Evolutionary conservation across 768 basidiomycete genomes (phyloP), one percentile per base, ranked within the genome.

Genomic region (Lyophyllum atratum): DNA sequence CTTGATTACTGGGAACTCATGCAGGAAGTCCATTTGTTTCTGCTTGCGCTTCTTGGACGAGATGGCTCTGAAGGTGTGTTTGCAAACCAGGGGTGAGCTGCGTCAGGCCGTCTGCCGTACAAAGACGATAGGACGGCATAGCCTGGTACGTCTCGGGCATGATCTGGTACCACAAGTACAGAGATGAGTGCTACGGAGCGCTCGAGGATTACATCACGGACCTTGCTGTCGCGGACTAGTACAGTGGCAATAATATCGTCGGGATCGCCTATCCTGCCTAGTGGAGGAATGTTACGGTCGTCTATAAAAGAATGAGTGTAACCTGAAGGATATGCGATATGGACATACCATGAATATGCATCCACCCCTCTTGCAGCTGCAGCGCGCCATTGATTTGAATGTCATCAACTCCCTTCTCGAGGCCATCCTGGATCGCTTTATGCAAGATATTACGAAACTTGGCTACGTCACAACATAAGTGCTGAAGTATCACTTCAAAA

Each of bases 241-340:
- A 93, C 90, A 1, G 87, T 81, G 2, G 80, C 92, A 45, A 93
- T 78, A 57, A 93, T 93, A 68, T 93, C 92, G 63, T 93, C 92
- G 1, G 89, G 87, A 65, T 92, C 88, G 14, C 90, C 90, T 49
- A 92, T 87, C 44, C 92, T 79, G 0, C 85, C 87, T 8, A 90
- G 68, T 12, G 89, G 80, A 1, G 92, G 92, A 6, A 90, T 64
- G 55, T 93, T 93, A 40, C 92, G 80, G 46, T 79, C 76, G 66
- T 93, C 92, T 92, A 49, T 17, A 40, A n/a, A 11, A 15, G 21
- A 17, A 49, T 46, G 14, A 28, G 45, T 34, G 29, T 21, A 43
- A 74, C 22, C 19, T 14, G 10, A 12, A 12, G 21, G 3, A 47
- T 29, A 53, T 10, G n/a, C 21, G 24, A 14, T 34, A 24, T 7